A percentile compares a stretch with the other conserved stretches of the same genome.
These are phyloP conservation scores for Pleurotus salmoneostramineus DNA, from an alignment of 768 basidiomycete species.

Conservation along the genomic window DNA sequence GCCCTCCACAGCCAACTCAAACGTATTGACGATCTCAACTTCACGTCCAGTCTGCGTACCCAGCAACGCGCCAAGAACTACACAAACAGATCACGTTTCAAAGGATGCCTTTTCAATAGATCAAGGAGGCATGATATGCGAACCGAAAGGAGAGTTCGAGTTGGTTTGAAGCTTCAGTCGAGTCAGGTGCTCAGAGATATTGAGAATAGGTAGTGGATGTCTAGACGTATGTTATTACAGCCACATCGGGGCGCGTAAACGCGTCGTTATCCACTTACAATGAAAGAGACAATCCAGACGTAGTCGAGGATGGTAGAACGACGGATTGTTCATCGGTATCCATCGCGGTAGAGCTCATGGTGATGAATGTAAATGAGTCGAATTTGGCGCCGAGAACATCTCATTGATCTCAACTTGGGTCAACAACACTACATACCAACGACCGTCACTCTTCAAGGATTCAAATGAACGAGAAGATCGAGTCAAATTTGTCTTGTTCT, in stretches of 20 bases:
- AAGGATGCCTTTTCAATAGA: constrained; percentile 7
- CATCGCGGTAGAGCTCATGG: constrained; percentile 39
- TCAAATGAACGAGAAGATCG: neutral
- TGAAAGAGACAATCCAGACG: constrained; percentile 70
- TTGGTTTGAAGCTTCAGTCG: constrained; percentile 75
- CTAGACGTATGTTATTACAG: constrained; percentile 39
- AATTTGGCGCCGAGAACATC: neutral
- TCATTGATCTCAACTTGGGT: neutral
- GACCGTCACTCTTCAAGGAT: neutral
- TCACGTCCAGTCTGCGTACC: constrained; percentile 94
- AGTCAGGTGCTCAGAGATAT: constrained; percentile 94
- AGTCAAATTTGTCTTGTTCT: neutral
- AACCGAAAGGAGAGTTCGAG: constrained; percentile 62
- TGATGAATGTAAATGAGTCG: constrained; percentile 14
- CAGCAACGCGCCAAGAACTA: constrained; percentile 90
- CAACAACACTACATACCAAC: neutral
- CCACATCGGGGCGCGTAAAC: neutral
- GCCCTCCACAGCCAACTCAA: constrained; percentile 75
- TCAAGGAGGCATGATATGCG: constrained; percentile 12
- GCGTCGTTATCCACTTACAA: constrained; percentile 44
- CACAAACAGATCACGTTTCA: neutral
- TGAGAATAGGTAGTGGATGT: constrained; percentile 94
- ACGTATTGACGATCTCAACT: constrained; percentile 96
- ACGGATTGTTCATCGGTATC: constrained; percentile 77
- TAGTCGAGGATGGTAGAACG: constrained; percentile 65